Evolutionary conservation across 2,329 filamentous ascomycete species (phyloP), one percentile per base, ranked within the genome.

Genomic region (Pseudopyrenochaeta lycopersici): DNA sequence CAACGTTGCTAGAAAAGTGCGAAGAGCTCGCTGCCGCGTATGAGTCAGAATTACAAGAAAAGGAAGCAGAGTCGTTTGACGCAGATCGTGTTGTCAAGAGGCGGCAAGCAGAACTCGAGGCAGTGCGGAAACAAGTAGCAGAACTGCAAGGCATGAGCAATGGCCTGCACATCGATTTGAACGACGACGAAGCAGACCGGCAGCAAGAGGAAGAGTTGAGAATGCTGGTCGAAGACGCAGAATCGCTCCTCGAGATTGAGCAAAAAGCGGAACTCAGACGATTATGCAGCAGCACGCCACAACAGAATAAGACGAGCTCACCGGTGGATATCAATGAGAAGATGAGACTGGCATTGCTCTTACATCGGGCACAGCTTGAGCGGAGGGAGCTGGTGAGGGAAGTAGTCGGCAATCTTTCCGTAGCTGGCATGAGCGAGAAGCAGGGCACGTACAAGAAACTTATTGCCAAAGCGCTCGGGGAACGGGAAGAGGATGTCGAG

Each of bases 41-140:
- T 67, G 91, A 95, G 53, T 85, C 88, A 23, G 90, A 94, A 70
- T 85, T 91, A 65, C 83, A 84, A 46, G 89, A 92, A 60, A 92
- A 91, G 69, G 86, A 91, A 46, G 73, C 73, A 2, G 81, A 83
- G 54, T 68, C 76, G 0, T 66, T 72, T 9, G 81, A 83, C 55
- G 78, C 79, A 1, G 77, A 80, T 49, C 76, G 79, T 3, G 78
- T 82, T 1, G 75, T 79, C 18, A 74, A 75, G 55, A 88, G 88
- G 62, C 88, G 89, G 0, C 85, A 90, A 58, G 81, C 84, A 29
- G 90, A 94, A 69, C 80, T 91, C 3, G 82, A 84, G 39, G 77
- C 80, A 1, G 78, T 89, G 14, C 84, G 82, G 11, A 82, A 85
- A 52, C 83, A 88, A 60, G 82, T 88, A 31, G 79, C 76, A 66